Evolutionary conservation across 768 basidiomycete genomes (phyloP), one percentile per base, ranked within the genome.

Genomic region (Xerocomellus intermedius): DNA sequence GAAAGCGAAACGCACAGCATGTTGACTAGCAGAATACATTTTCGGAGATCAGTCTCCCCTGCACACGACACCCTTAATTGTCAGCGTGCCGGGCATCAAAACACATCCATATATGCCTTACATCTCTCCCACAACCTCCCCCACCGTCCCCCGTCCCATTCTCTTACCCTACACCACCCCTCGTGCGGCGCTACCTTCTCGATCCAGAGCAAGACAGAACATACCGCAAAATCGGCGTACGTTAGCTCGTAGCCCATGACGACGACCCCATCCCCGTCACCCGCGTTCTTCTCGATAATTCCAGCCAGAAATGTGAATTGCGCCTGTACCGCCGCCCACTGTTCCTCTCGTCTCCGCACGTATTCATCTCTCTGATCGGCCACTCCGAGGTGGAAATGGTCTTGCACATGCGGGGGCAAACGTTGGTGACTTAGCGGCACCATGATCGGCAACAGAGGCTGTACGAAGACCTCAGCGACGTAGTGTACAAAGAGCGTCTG

Each of bases 111-210:
- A 59, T 80, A 85, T 17, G 75, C 79, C 51, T 73, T 74, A 70
- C 87, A 89, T 32, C 82, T 72, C 48, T 85, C 82, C 71, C 77
- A 82, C 47, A 91, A 70, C 43, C 79, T 73, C 46, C 75, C 71
- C 88, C 88, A 91, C 41, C 87, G 68, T 4, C 88, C 86, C 4
- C 75, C 77, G 62, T 87, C 84, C 87, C 87, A 90, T 26, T 79
- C 77, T 47, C 82, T 71, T n/a, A 90, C 77, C 50, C 82, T 73
- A 22, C 77, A 73, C 88, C 88, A 91, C 14, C 84, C 86, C 58
- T 89, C 86, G 52, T 85, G 82, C n/a, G 85, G 79, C 4, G 86
- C 81, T 64, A 89, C 82, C 45, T 81, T 76, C 65, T 89, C 83
- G 39, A 89, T 84, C 87, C 86, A 91, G 43, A 89, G 79, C 39